Evolutionary conservation across 169 alveolate genomes (phyloP), one percentile per base, ranked within the genome.

Genomic region (Eimeria maxima): DNA sequence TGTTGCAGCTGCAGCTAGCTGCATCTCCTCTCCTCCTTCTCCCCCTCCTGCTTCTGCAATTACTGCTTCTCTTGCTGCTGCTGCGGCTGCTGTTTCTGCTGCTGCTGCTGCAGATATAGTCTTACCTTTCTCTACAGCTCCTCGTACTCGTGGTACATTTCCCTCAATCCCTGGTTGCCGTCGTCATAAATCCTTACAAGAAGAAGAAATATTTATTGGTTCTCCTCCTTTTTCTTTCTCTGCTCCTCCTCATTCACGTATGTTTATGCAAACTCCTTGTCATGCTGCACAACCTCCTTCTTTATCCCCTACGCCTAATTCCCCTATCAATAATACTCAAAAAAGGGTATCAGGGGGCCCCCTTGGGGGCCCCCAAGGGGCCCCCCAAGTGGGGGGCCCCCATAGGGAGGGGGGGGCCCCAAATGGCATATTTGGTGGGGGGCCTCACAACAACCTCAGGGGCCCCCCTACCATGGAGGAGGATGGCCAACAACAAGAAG

Each of bases 161-260:
- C 78, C 78, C 38, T 22, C 44, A 5, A 10, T 67, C 38, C 29
- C 78, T 6, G 78, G 78, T 22, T 67, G 7, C 5, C 78, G 78
- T 67, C 78, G 78, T 27, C 38, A 67, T 22, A 67, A 67, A 67
- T 67, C 78, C 16, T 22, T 67, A 10, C 78, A 67, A 27, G 78
- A 67, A 22, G 78, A 67, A 16, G 20, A 6, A 22, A 22, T 67
- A 6, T 67, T 67, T 67, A 16, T 67, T 6, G 78, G 78, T 6
- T 6, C 29, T 27, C 78, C 78, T 22, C 78, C 78, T 22, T 67
- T 67, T 16, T 8, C 78, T 22, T 67, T 10, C 20, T 27, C 27
- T 27, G 44, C 78, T 67, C 78, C 78, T 67, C 78, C 78, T 27
- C 78, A 67, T 27, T 67, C 78, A 6, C 78, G 78, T 27, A 67